A percentile compares a stretch with the other conserved stretches of the same genome.
These are phyloP conservation scores for Boletellus ananas DNA, from an alignment of 768 basidiomycete genomes.

Conservation along the genomic window DNA sequence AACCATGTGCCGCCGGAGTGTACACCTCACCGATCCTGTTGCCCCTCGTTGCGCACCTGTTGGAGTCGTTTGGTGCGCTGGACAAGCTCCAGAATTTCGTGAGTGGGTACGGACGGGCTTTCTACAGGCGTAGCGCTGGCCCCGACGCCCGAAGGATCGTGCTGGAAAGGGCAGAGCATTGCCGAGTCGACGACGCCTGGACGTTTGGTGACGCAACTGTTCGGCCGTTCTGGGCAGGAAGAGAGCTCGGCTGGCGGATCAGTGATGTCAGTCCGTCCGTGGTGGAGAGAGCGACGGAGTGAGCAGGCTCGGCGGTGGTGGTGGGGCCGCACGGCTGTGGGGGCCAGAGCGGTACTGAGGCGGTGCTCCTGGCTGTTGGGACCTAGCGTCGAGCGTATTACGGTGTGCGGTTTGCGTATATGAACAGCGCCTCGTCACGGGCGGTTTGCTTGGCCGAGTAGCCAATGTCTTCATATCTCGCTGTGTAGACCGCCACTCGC, in stretches of 20 bases:
- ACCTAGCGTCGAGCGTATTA: constrained; percentile 1
- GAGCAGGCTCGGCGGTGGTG: too few species aligned
- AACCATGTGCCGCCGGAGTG: constrained; percentile 89
- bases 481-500: constrained; percentile 10
- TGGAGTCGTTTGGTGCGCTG: constrained; percentile 84
- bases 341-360: constrained; percentile 18
- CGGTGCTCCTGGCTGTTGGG: constrained; percentile 18
- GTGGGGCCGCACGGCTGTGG: too few species aligned
- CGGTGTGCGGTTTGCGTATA: not conserved
- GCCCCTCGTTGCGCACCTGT: constrained; percentile 82
- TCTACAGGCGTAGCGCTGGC: constrained; percentile 53
- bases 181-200: constrained; percentile 48
- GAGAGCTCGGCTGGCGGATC: constrained; percentile 71
- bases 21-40: constrained; percentile 93
- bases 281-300: too few species aligned
- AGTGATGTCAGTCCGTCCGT: constrained; percentile 14
- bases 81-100: constrained; percentile 80
- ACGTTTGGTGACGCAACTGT: constrained; percentile 45
- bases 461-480: constrained; percentile 5
- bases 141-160: constrained; percentile 37
- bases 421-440: not conserved
- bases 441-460: not conserved
- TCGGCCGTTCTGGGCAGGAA: constrained; percentile 88
- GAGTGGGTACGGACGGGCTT: constrained; percentile 70
- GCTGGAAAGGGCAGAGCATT: constrained; percentile 39